These are phyloP conservation scores for Arabis alpina DNA, from an alignment of 345 rosid species.

Conservation along the genomic window DNA sequence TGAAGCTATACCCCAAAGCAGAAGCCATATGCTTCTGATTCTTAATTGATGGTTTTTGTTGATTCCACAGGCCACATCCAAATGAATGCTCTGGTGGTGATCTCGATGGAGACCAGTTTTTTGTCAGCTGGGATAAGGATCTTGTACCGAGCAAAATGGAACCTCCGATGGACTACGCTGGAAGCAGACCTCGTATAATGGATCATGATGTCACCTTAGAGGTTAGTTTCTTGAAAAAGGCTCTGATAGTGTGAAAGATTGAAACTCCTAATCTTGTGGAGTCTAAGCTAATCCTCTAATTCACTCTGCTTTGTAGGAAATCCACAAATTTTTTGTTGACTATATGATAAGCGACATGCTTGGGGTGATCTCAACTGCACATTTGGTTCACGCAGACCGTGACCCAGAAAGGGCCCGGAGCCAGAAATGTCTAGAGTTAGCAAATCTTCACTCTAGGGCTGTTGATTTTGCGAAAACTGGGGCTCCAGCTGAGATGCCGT, in stretches of 20 bases:
- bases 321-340: slow-evolving; percentile 77
- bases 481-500: slow-evolving; percentile 94
- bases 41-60: slow-evolving; percentile 17
- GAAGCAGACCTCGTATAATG: slow-evolving; percentile 72
- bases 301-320: slow-evolving; percentile 65
- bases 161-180: slow-evolving; percentile 87
- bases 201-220: slow-evolving; percentile 87
- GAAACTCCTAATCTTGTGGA: slow-evolving; percentile 17
- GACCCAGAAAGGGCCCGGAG: slow-evolving; percentile 79
- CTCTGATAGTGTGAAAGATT: slow-evolving; percentile 4
- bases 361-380: slow-evolving; percentile 93
- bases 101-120: slow-evolving; percentile 93
- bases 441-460: slow-evolving; percentile 88
- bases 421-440: slow-evolving; percentile 71
- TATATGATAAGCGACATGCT: slow-evolving; percentile 90
- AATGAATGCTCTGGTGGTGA: slow-evolving; percentile 99
- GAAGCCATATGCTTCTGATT: slow-evolving; percentile 36
- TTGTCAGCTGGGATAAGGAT: slow-evolving; percentile 85
- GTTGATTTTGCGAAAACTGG: slow-evolving; percentile 97
- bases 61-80: slow-evolving; percentile 84
- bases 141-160: slow-evolving; percentile 73
- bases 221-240: slow-evolving; percentile 47
- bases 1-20: slow-evolving; percentile 8
- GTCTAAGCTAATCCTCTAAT: slow-evolving; percentile 12
- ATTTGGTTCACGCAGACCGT: slow-evolving; percentile 84